phyloP scores from a whole-genome alignment of 345 rosid species.

The Geranium rotundifolium region DNA sequence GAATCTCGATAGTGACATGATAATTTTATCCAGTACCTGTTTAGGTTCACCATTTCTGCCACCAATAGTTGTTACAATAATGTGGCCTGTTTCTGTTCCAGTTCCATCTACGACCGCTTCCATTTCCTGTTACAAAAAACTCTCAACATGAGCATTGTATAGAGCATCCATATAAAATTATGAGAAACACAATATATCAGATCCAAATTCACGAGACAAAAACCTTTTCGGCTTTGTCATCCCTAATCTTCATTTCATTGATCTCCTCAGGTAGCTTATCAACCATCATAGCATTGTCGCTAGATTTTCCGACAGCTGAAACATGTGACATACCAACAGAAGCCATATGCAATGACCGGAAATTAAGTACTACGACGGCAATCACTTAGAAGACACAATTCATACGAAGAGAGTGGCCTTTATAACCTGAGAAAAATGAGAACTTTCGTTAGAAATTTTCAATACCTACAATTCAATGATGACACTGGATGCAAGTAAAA shows the following conservation, averaged over 20 bases:
- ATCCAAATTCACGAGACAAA: not conserved
- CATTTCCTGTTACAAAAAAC: conserved; percentile 35
- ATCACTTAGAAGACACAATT: not conserved
- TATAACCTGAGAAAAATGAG: not conserved
- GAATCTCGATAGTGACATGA: not conserved
- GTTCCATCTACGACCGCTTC: conserved; percentile 43
- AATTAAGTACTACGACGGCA: not conserved
- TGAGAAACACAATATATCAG: not conserved
- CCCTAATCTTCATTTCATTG: conserved; percentile 86
- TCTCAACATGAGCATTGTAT: not conserved
- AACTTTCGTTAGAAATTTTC: not conserved
- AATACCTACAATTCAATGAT: not conserved
- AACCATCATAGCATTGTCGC: conserved; percentile 35
- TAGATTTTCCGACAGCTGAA: conserved; percentile 43
- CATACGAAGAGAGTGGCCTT: not conserved
- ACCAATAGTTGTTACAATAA: conserved; percentile 66
- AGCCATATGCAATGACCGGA: conserved; percentile 32
- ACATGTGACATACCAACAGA: conserved; percentile 54
- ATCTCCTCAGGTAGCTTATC: conserved; percentile 71
- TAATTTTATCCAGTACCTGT: conserved; percentile 25
- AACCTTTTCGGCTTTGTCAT: conserved; percentile 33
- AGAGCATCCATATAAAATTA: not conserved
- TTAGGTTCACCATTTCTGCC: conserved; percentile 86
- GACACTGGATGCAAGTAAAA: not conserved
- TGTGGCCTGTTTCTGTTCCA: conserved; percentile 60